Base-by-base conservation (phyloP, 116 monocot species). In the Posidonia oceanica region DNA sequence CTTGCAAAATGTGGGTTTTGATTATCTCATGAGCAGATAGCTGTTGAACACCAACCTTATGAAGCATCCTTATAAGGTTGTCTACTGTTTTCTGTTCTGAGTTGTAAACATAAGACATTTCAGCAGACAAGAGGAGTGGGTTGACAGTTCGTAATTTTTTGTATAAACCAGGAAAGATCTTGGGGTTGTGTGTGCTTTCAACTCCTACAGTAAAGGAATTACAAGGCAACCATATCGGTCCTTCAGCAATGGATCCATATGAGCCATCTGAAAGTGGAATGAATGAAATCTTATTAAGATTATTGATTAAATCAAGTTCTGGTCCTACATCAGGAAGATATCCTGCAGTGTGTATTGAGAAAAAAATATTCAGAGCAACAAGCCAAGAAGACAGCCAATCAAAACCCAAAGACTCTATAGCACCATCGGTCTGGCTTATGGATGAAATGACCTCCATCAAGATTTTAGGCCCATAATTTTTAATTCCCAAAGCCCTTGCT, bases 241-340 rank as follows among this genome's bases (percentile, higher is more conserved):
- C 93, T 74, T 93, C 83, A 74, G 79, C 65, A 36, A 84, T 57
- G 21, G 87, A 98, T 60, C 86, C 79, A 74, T 78, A 87, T 37
- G 90, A 83, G 3, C 98, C 90, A 86, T 93, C 84, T 67, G 88
- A 84, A 72, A 98, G 90, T 55, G 93, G 98, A 79, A 98, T 81
- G 58, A 93, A 78, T 38, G 87, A 82, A 61, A 93, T 75, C 69
- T 79, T 77, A 75, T 76, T 84, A 64, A 98, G 81, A 71, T 29
- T 52, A 67, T 72, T 73, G 17, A 90, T 69, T 55, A 93, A 10
- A 68, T 90, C 87, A 81, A 73, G 37, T 82, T 98, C 90, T 17
- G 71, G 36, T 62, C 69, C 71, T 71, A 53, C 21, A 79, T 74
- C 74, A 54, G 21, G 68, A 66, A 67, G 67, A 77, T 78, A 60